phyloP scores from a whole-genome alignment of 2,329 filamentous ascomycete species.

The Cercospora citrullina region DNA sequence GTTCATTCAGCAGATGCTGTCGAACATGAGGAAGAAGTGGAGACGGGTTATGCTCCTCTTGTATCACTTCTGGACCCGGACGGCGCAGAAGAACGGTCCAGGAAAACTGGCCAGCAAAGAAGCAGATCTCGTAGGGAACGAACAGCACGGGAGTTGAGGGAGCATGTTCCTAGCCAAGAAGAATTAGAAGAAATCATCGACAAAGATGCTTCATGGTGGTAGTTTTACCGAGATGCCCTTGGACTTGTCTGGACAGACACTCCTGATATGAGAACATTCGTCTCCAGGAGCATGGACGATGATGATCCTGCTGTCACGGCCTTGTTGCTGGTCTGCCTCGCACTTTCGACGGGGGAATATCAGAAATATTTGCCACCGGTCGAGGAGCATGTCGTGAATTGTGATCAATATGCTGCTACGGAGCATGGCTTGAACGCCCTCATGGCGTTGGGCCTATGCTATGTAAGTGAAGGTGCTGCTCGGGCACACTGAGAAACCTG shows the following conservation, averaged over 20 bases:
- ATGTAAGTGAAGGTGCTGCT: neutral
- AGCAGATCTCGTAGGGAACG: neutral
- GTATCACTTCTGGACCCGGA: conserved; percentile 2
- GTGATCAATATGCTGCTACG: conserved; percentile 20
- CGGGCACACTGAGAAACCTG: neutral
- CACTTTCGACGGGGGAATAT: conserved; percentile 18
- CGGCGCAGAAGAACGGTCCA: neutral
- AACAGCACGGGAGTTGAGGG: neutral
- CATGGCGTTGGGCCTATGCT: conserved; percentile 25
- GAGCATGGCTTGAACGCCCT: conserved; percentile 19
- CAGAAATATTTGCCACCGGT: conserved; percentile 21
- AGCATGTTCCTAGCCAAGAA: conserved; percentile 6
- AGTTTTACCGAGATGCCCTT: conserved; percentile 19
- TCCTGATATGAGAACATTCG: conserved; percentile 13
- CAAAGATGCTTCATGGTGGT: conserved; percentile 22
- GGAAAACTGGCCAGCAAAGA: neutral
- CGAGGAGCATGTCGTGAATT: conserved; percentile 16
- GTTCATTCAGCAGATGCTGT: neutral
- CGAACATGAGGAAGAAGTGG: conserved; percentile 8
- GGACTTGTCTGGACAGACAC: conserved; percentile 16
- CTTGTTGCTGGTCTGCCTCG: conserved; percentile 18
- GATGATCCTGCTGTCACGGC: conserved; percentile 14
- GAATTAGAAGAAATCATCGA: conserved; percentile 17
- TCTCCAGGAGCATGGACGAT: neutral
- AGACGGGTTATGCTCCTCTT: neutral